A percentile compares a stretch with the other conserved stretches of the same genome.
Evolutionary conservation across 805 yeast genomes (phyloP).

Genomic region (Zygosaccharomyces kombuchaensis): DNA sequence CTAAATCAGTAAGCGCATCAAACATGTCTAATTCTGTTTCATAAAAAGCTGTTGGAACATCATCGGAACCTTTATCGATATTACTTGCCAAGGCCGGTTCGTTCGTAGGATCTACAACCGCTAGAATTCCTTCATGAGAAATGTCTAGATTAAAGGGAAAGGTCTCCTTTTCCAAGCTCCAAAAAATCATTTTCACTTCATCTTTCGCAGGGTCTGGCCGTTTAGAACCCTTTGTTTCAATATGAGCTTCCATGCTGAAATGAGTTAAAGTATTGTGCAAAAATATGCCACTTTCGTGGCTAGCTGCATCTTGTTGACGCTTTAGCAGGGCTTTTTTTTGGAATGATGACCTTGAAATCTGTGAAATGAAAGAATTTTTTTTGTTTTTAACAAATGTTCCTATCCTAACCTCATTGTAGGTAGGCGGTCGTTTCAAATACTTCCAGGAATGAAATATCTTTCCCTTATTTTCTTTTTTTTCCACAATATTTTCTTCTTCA

Average conservation of each 20-base stretch:
- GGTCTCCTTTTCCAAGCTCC: slow-evolving; percentile 51
- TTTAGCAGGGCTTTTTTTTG: slow-evolving; percentile 27
- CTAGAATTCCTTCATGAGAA: slow-evolving; percentile 38
- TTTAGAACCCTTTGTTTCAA: slow-evolving; percentile 45
- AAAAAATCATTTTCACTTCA: slow-evolving; percentile 54
- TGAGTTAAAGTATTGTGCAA: slow-evolving; percentile 48
- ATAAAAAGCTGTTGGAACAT: slow-evolving; percentile 39
- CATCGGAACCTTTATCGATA: slow-evolving; percentile 16
- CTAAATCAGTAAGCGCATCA: slow-evolving; percentile 48
- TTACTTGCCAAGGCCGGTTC: slow-evolving; percentile 8
- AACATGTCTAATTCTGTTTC: slow-evolving; percentile 58
- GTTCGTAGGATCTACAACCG: slow-evolving; percentile 14
- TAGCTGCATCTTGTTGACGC: slow-evolving; percentile 9
- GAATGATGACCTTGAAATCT: slow-evolving; percentile 47
- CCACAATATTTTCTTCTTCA: slow-evolving; percentile 15
- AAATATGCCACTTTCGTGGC: slow-evolving; percentile 37
- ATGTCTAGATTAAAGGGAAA: slow-evolving; percentile 35
- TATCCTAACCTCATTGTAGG: slow-evolving; percentile 34
- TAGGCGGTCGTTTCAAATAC: slow-evolving; percentile 48
- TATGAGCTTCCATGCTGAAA: slow-evolving; percentile 67
- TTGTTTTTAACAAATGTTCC: slow-evolving; percentile 11
- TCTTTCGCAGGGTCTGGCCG: slow-evolving; percentile 67
- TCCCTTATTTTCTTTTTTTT: slow-evolving; percentile 1
- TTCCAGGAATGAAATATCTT: slow-evolving; percentile 38
- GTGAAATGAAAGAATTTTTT: slow-evolving; percentile 39